phyloP scores from a whole-genome alignment of 768 basidiomycete species.

The Tulasnella sp. region DNA sequence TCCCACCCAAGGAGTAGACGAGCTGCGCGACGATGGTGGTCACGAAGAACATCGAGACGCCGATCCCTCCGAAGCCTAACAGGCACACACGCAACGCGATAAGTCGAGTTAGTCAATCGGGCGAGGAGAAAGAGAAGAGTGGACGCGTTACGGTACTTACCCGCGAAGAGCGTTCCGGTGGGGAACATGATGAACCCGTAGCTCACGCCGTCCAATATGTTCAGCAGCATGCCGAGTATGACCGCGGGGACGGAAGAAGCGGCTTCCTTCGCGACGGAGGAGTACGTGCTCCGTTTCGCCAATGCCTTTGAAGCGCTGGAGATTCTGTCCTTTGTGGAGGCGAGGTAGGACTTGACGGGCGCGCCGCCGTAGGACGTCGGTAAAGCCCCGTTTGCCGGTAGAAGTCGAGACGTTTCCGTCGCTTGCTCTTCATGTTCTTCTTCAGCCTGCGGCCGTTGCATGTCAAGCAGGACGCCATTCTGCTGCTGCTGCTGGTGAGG shows the following conservation, averaged over 20 bases:
- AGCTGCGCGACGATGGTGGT: constrained; percentile 75
- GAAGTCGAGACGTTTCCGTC: neutral
- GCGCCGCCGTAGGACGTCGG: neutral
- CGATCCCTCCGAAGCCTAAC: constrained; percentile 59
- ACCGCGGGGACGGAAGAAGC: constrained; percentile 55
- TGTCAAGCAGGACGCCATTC: constrained; percentile 41
- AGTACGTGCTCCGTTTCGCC: neutral
- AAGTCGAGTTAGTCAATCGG: too few relatives aligned
- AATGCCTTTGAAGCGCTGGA: neutral
- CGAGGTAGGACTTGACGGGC: neutral
- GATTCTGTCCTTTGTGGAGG: neutral
- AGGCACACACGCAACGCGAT: too few relatives aligned
- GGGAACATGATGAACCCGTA: constrained; percentile 99
- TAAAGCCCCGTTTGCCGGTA: neutral
- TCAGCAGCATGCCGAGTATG: constrained; percentile 70
- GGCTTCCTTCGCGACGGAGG: neutral
- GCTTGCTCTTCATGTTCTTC: constrained; percentile 79
- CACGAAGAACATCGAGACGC: constrained; percentile 93
- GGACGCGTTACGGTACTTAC: neutral
- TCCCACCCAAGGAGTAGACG: constrained; percentile 75
- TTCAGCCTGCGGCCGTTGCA: constrained; percentile 72
- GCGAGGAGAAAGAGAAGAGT: neutral
- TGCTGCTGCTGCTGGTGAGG: neutral
- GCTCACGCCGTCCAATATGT: constrained; percentile 87
- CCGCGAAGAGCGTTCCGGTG: constrained; percentile 61